A percentile compares a stretch with the other conserved stretches of the same genome.
These are phyloP conservation scores for Colletotrichum tabaci DNA, from an alignment of 2,329 filamentous ascomycete species.

Conservation along the genomic window DNA sequence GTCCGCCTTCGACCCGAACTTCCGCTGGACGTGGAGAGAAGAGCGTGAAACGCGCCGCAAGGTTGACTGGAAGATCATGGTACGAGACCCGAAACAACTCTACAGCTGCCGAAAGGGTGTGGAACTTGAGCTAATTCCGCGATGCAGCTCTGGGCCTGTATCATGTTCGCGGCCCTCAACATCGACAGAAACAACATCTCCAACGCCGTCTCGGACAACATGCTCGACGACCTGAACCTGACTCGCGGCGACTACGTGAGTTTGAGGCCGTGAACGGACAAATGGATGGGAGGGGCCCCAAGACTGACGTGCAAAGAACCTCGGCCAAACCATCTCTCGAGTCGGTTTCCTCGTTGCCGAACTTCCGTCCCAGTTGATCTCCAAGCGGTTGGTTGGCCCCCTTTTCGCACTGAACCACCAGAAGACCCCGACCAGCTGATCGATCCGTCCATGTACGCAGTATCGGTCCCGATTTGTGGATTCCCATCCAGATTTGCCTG, in stretches of 20 bases:
- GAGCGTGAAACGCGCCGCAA: conserved; percentile 49
- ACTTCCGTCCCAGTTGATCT: conserved; percentile 73
- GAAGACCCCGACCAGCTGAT: background rate
- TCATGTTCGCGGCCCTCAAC: conserved; percentile 48
- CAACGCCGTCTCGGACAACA: conserved; percentile 47
- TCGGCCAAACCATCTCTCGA: conserved; percentile 69
- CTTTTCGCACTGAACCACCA: conserved; percentile 38
- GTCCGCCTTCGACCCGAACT: conserved; percentile 50
- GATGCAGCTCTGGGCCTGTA: conserved; percentile 47
- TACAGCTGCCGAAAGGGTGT: conserved; percentile 43
- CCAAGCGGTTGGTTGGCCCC: conserved; percentile 63
- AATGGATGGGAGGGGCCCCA: too few relatives aligned
- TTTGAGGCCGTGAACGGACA: background rate
- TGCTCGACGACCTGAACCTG: conserved; percentile 59
- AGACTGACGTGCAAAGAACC: conserved; percentile 56
- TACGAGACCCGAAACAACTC: conserved; percentile 43
- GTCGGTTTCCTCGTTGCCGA: conserved; percentile 70
- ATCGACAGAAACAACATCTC: conserved; percentile 47
- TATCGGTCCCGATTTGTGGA: conserved; percentile 53
- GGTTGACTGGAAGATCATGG: conserved; percentile 54
- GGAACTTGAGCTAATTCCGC: conserved; percentile 2
- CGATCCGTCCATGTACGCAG: background rate
- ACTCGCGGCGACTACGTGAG: conserved; percentile 50
- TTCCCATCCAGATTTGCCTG: conserved; percentile 45
- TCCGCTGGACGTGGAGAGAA: conserved; percentile 53